A percentile compares a stretch with the other conserved stretches of the same genome.
phyloP scores from a whole-genome alignment of 129 eudicot species.

The Lactuca saligna region DNA sequence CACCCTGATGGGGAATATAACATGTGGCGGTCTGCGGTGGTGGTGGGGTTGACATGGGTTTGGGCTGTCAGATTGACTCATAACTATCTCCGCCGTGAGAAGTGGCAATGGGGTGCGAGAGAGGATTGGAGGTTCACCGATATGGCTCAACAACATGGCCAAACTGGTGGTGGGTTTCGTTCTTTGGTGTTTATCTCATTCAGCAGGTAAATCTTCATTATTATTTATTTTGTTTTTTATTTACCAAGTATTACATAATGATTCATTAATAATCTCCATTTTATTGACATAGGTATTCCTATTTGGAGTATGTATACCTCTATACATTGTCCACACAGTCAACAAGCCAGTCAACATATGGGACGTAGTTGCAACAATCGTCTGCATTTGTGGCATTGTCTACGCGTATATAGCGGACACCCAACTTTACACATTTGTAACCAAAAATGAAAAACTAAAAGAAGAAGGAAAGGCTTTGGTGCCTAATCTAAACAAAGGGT shows the following conservation, averaged over 20 bases:
- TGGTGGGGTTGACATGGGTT: slow-evolving; percentile 63
- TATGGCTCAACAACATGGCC: slow-evolving; percentile 71
- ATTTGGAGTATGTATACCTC: slow-evolving; percentile 68
- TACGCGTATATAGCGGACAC: slow-evolving; percentile 79
- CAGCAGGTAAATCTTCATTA: slow-evolving; percentile 65
- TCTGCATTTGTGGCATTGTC: slow-evolving; percentile 62
- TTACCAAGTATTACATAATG: background rate
- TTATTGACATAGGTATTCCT: slow-evolving; percentile 58
- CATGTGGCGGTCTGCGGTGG: slow-evolving; percentile 68
- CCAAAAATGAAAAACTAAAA: slow-evolving; percentile 51
- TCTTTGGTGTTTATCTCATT: slow-evolving; percentile 76
- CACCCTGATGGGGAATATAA: slow-evolving; percentile 61
- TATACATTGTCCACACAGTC: slow-evolving; percentile 58
- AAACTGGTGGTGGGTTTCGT: slow-evolving; percentile 84
- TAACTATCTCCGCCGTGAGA: slow-evolving; percentile 87
- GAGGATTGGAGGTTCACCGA: slow-evolving; percentile 89
- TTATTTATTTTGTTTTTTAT: too few relatives aligned
- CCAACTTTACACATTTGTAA: slow-evolving; percentile 68
- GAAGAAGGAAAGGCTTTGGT: slow-evolving; percentile 51
- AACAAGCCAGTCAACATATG: slow-evolving; percentile 51
- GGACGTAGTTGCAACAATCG: slow-evolving; percentile 51
- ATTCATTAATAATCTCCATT: background rate
- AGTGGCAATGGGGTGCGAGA: slow-evolving; percentile 76
- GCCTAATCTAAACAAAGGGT: slow-evolving; percentile 66
- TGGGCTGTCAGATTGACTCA: slow-evolving; percentile 87